Evolutionary conservation across 805 yeast species (phyloP), one percentile per base, ranked within the genome.

Genomic region (Yamadazyma laniorum): DNA sequence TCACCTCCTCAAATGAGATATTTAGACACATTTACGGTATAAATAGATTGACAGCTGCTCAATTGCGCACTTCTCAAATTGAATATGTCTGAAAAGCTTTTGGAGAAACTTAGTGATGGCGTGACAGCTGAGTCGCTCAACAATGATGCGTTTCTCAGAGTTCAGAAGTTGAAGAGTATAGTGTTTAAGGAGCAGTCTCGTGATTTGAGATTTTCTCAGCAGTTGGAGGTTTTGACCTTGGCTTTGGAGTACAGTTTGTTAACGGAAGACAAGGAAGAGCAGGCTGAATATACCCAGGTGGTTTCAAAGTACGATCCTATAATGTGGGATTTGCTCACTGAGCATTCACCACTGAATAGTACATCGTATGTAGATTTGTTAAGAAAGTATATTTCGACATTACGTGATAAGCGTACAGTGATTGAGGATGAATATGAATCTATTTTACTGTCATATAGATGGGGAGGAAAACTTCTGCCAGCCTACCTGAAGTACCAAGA

Each of bases 271-370:
- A 29, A 16, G n/a, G 32, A 13, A 14, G 32, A 29, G 16, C 32
- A 6, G 7, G 19, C n/a, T 16, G 19, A 12, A 29, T 29, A 6
- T 6, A 11, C 6, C 5, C 11, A 16, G 18, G n/a, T 29, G 11
- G 32, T 29, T 13, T 29, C 32, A 6, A 9, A 16, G 5, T 29
- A 6, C 16, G 32, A 29, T 16, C 32, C 32, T 13, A 29, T 29
- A 13, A 29, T 29, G 32, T 29, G 32, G 32, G 32, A 29, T 16
- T 29, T 29, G 32, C 6, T 29, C n/a, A 9, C 15, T 29, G 32
- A 15, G 9, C 23, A 21, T n/a, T 7, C 12, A n/a, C 29, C 29
- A 7, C 6, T 7, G 6, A 7, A 26, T n/a, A 26, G 29, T n/a
- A 7, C 7, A 7, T 26, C 29, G 16, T 26, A 26, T n/a, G n/a